phyloP scores from a whole-genome alignment of 768 basidiomycete genomes.

The Boletus rufocinnamomeus region DNA sequence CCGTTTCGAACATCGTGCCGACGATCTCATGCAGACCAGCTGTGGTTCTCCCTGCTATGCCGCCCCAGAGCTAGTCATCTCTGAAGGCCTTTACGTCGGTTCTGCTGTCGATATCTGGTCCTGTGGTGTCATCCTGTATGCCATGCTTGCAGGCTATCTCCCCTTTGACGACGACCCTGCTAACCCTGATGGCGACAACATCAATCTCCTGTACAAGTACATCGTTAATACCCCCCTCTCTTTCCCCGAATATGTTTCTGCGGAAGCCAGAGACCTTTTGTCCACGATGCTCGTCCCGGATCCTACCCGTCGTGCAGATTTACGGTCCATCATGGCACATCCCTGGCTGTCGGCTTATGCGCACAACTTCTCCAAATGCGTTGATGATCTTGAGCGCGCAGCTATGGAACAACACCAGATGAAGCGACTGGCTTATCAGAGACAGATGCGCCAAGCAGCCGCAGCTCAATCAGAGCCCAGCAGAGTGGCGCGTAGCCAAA shows the following conservation, averaged over 20 bases:
- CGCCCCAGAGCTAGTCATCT: conserved; percentile 96
- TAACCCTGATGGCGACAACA: conserved; percentile 99
- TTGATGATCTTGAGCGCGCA: conserved; percentile 75
- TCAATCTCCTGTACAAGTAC: conserved; percentile 97
- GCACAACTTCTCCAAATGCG: conserved; percentile 59
- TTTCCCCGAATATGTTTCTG: conserved; percentile 94
- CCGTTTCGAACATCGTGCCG: conserved; percentile 87
- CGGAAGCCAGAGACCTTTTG: conserved; percentile 80
- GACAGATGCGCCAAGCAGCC: conserved; percentile 67
- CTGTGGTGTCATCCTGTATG: conserved; percentile 94
- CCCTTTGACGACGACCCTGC: conserved; percentile 99
- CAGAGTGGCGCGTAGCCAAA: conserved; percentile 50
- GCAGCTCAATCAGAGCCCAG: conserved; percentile 34
- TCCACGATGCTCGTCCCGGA: conserved; percentile 94
- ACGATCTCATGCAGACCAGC: conserved; percentile 98
- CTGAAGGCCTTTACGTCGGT: conserved; percentile 95
- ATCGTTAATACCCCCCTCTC: conserved; percentile 96
- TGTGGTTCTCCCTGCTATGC: conserved; percentile 99
- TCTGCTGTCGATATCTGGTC: conserved; percentile 98
- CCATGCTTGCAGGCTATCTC: conserved; percentile 96
- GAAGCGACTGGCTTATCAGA: conserved; percentile 80
- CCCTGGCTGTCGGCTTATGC: conserved; percentile 69
- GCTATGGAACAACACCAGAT: conserved; percentile 85
- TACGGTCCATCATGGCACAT: conserved; percentile 82
- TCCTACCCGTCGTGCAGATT: conserved; percentile 74